Conservation (phyloP, 352 stramenopile species). For the Globisporangium acanthophoron region DNA sequence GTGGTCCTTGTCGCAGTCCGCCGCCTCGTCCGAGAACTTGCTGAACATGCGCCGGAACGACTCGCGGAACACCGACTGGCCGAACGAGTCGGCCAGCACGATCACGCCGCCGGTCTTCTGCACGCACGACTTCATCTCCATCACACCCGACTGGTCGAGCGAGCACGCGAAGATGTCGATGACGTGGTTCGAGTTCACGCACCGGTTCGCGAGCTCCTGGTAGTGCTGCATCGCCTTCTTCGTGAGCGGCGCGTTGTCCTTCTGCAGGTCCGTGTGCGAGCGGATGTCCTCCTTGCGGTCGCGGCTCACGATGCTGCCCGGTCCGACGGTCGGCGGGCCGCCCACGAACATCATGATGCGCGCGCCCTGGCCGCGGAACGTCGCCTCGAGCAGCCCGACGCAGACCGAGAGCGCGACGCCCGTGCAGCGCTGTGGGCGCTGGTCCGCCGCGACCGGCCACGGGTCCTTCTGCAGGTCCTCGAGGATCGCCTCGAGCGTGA, state of each 20-base stretch:
- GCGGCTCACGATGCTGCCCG: slow-evolving; percentile 93
- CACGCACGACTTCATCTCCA: slow-evolving; percentile 98
- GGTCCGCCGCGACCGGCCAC: slow-evolving; percentile 96
- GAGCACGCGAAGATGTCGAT: slow-evolving; percentile 99
- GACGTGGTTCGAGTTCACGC: slow-evolving; percentile 90
- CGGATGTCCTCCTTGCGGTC: slow-evolving; percentile 97
- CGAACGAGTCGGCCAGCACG: slow-evolving; percentile 97
- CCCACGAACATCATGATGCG: slow-evolving; percentile 99
- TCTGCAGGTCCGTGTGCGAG: slow-evolving; percentile 93
- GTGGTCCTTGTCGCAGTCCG: slow-evolving; percentile 92
- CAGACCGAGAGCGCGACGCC: slow-evolving; percentile 95
- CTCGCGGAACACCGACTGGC: slow-evolving; percentile 99
- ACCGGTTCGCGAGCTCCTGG: slow-evolving; percentile 91
- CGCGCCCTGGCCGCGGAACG: slow-evolving; percentile 92
- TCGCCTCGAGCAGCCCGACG: slow-evolving; percentile 95
- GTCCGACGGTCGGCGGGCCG: slow-evolving; percentile 95
- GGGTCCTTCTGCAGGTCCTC: slow-evolving; percentile 97
- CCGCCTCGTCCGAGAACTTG: slow-evolving; percentile 92
- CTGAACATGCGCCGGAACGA: slow-evolving; percentile 97
- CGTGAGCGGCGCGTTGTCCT: slow-evolving; percentile 92
- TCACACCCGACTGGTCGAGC: slow-evolving; percentile 95
- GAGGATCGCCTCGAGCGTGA: slow-evolving; percentile 97
- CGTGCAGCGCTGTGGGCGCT: slow-evolving; percentile 94
- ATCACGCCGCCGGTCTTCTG: slow-evolving; percentile 98
- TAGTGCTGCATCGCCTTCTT: slow-evolving; percentile 97